These are phyloP conservation scores for Suillus subluteus DNA, from an alignment of 768 basidiomycete species.

Conservation along the genomic window DNA sequence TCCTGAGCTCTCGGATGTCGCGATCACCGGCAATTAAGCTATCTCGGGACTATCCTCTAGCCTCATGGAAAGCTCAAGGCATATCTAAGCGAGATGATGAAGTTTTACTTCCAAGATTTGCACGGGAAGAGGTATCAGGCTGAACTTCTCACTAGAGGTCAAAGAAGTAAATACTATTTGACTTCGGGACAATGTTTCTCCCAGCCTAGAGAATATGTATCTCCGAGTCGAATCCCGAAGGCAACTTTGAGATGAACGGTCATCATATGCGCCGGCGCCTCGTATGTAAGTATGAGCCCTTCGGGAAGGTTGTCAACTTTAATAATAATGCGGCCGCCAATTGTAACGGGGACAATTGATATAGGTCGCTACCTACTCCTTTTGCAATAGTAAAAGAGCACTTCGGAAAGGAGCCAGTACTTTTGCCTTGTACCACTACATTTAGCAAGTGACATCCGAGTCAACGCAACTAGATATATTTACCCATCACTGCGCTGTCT, in stretches of 20 bases:
- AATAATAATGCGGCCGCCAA: constrained; percentile 8
- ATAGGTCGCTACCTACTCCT: neutral
- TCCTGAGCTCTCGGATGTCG: constrained; percentile 13
- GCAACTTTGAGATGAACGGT: constrained; percentile 4
- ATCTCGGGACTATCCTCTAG: constrained; percentile 20
- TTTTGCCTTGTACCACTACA: neutral
- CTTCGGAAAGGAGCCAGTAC: neutral
- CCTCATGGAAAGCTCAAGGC: constrained; percentile 36
- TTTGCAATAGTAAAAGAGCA: neutral
- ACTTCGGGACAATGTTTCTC: constrained; percentile 14
- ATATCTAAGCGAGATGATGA: constrained; percentile 32
- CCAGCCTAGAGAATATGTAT: constrained; percentile 6
- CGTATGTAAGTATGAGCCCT: constrained; percentile 17
- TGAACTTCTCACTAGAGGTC: constrained; percentile 11
- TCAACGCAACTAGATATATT: neutral
- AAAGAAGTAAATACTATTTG: constrained; percentile 14
- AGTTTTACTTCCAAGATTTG: constrained; percentile 11
- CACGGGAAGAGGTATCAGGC: constrained; percentile 11
- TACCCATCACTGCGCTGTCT: neutral
- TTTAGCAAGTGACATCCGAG: constrained; percentile 1
- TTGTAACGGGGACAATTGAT: neutral
- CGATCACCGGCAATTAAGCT: constrained; percentile 27
- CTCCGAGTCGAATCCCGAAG: constrained; percentile 10
- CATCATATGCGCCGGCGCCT: constrained; percentile 7
- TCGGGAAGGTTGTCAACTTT: constrained; percentile 13